Evolutionary conservation across 2,329 filamentous ascomycete genomes (phyloP), one percentile per base, ranked within the genome.

Genomic region (Botrytis hyacinthi): DNA sequence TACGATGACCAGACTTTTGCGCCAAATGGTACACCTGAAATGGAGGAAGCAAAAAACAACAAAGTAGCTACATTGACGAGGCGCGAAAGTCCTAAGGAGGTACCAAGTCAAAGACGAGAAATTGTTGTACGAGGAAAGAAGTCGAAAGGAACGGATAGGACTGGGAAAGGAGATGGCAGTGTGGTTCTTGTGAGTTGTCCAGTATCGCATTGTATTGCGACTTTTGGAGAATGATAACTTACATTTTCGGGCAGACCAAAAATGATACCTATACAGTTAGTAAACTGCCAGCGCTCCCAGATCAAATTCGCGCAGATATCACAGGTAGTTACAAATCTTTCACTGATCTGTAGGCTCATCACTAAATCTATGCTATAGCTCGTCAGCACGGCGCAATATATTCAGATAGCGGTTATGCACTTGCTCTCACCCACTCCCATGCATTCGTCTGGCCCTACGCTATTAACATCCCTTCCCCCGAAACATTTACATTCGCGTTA

Each of bases 401-500:
- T 81, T 88, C 87, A 59, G 88, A 85, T 74, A 89, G 84, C 80
- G 92, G 89, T 76, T 93, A 95, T 80, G 95, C 93, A 67, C 86
- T 98, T 73, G 91, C 90, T 65, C 86, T 98, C 73, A 97, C 93
- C 14, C 90, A 91, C 77, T 90, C 91, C 12, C 91, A 95, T 80
- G 96, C 95, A 78, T 88, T 97, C 75, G 90, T 97, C 68, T 99
- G 96, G 96, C 92, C 93, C 26, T 98, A 98, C 83, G 90, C 90
- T 42, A 86, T 87, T n/a, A 86, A 87, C 37, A 87, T 88, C 48
- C 84, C 89, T 70, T 91, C 91, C 1, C 90, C 92, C 79, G 92
- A 95, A 81, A 92, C 94, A 37, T 93, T 95, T 78, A 90, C 89
- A 16, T 93, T 99, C 79, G 89, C 91, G 37, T 87, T 98, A 35